Conservation (phyloP, 768 basidiomycete genomes). For the Lyophyllum shimeji region DNA sequence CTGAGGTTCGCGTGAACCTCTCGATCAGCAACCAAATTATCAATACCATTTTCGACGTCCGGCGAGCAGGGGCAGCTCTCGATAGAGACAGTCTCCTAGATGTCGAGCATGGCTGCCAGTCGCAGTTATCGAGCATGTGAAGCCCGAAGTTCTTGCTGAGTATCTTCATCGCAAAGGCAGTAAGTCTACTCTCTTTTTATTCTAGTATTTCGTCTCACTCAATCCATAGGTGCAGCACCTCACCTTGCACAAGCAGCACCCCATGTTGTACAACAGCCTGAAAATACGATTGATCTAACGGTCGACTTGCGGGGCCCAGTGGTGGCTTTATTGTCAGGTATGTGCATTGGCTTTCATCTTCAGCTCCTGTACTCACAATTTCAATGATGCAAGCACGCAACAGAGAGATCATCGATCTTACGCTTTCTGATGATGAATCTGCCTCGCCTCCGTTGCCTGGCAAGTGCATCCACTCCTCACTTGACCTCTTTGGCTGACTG, state of each 20-base stretch:
- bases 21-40: not conserved
- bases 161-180: not conserved
- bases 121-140: not conserved
- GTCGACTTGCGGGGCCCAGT: no score
- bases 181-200: not conserved
- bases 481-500: no score
- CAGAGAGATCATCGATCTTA: not conserved
- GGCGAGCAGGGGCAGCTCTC: not conserved
- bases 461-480: not conserved
- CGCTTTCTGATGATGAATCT: not conserved
- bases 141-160: not conserved
- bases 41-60: not conserved
- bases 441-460: no score
- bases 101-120: conserved; percentile 3
- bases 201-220: not conserved
- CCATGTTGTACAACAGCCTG: not conserved
- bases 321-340: not conserved
- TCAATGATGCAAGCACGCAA: not conserved
- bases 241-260: not conserved
- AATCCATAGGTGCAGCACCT: no score
- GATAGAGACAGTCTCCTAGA: not conserved
- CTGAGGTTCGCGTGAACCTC: conserved; percentile 2
- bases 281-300: not conserved
- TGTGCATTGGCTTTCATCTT: not conserved
- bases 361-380: not conserved